A percentile compares a stretch with the other conserved stretches of the same genome.
phyloP scores from a whole-genome alignment of 495 filamentous ascomycete species.

The Penicillium subrubescens region DNA sequence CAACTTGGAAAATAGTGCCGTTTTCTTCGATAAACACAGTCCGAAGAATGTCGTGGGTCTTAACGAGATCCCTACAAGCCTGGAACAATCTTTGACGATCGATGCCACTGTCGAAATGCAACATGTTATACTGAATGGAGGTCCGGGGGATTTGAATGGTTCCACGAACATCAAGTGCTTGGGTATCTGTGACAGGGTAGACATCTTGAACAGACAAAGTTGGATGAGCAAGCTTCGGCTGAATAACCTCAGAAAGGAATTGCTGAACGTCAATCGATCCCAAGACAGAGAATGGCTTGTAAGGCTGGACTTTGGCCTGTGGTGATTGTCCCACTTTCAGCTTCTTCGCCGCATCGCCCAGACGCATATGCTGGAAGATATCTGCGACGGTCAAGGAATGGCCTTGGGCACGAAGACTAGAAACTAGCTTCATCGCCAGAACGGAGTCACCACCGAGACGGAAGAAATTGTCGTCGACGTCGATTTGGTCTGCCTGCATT shows the following conservation, averaged over 20 bases:
- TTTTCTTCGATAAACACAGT: constrained; percentile 63
- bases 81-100: constrained; percentile 30
- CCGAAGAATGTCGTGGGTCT: constrained; percentile 62
- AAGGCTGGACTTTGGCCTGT: constrained; percentile 18
- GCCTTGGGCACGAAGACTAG: constrained; percentile 35
- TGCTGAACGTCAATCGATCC: constrained; percentile 30
- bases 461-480: constrained; percentile 50
- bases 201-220: constrained; percentile 39
- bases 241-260: constrained; percentile 29
- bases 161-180: constrained; percentile 51
- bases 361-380: constrained; percentile 52
- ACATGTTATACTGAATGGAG: constrained; percentile 47
- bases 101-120: constrained; percentile 39
- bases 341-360: constrained; percentile 38
- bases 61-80: constrained; percentile 45
- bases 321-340: constrained; percentile 30
- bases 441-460: constrained; percentile 50
- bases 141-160: constrained; percentile 51
- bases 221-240: constrained; percentile 33
- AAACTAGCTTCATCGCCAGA: constrained; percentile 48
- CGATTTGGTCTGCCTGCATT: constrained; percentile 37
- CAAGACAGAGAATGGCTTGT: constrained; percentile 42
- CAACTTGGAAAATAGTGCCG: constrained; percentile 52
- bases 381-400: constrained; percentile 41
- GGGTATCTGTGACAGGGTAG: constrained; percentile 38